Percentiles rank a stretch among this genome's conserved stretches.
These are phyloP conservation scores for Aspergillus sp. DNA, from an alignment of 2,329 filamentous ascomycete species.

Conservation along the genomic window DNA sequence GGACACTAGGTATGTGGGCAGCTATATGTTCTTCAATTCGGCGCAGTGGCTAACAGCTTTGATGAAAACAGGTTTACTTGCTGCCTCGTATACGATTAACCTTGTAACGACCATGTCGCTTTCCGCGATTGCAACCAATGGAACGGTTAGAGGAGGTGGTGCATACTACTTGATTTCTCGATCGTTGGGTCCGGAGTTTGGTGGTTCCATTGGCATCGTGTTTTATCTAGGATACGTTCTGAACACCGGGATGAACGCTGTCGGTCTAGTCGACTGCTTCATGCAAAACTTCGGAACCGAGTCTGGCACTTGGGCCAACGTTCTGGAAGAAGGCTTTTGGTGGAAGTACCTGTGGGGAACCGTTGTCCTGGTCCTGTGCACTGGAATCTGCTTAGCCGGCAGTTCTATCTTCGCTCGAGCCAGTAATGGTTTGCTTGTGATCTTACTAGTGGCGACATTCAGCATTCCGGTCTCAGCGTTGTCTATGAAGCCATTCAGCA, in stretches of 20 bases:
- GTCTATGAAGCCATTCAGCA: constrained; percentile 58
- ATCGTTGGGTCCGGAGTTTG: constrained; percentile 78
- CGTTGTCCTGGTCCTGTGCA: constrained; percentile 61
- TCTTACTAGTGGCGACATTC: constrained; percentile 64
- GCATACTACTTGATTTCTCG: constrained; percentile 85
- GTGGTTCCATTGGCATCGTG: constrained; percentile 76
- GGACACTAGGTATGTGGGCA: constrained; percentile 59
- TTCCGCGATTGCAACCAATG: constrained; percentile 82
- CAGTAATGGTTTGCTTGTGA: constrained; percentile 64
- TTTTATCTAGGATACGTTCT: constrained; percentile 87
- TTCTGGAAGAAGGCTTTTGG: constrained; percentile 66
- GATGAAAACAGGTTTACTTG: constrained; percentile 52
- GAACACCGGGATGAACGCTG: constrained; percentile 79
- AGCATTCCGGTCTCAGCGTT: constrained; percentile 76
- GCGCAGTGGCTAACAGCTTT: constrained; percentile 9
- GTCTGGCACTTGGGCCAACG: constrained; percentile 49
- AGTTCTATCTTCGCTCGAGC: constrained; percentile 72
- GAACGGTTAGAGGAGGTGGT: constrained; percentile 77
- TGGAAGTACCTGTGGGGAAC: constrained; percentile 69
- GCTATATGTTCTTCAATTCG: constrained; percentile 1
- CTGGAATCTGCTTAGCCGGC: constrained; percentile 66
- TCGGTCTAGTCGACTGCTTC: constrained; percentile 76
- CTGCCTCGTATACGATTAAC: constrained; percentile 70
- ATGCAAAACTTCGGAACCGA: constrained; percentile 61
- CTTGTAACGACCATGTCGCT: constrained; percentile 78